Conservation (phyloP, 441 rosid genomes). For the Biscutella laevigata region DNA sequence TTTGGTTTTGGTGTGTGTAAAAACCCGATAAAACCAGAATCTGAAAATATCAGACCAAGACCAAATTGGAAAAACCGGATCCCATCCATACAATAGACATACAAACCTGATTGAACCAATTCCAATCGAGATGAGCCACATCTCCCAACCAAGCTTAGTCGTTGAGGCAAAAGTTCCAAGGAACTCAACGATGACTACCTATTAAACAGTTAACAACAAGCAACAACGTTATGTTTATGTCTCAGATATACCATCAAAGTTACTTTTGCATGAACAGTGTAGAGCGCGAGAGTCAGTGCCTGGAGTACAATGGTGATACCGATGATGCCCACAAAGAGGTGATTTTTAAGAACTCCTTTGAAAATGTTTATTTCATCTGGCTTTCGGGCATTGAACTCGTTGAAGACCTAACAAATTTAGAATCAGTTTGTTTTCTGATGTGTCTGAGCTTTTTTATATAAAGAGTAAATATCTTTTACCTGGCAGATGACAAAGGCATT, state of each 20-base stretch:
- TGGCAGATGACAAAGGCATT: conserved; percentile 88
- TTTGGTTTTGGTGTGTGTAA: no score
- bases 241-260: conserved; percentile 7
- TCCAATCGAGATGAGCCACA: conserved; percentile 57
- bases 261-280: no score
- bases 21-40: no score
- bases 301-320: conserved; percentile 61
- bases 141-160: conserved; percentile 27
- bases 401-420: conserved; percentile 50
- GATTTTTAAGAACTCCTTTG: conserved; percentile 56
- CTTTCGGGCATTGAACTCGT: conserved; percentile 89
- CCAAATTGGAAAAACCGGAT: no score
- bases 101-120: conserved; percentile 72
- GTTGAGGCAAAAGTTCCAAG: conserved; percentile 72
- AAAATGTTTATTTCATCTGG: conserved; percentile 81
- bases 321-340: conserved; percentile 69
- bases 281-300: no score
- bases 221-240: neutral
- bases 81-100: no score
- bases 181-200: conserved; percentile 50
- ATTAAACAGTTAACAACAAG: neutral
- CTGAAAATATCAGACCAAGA: no score
- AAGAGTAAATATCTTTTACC: conserved; percentile 27
- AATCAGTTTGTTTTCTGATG: neutral
- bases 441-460: neutral